These are phyloP conservation scores for Trichosporon inkin DNA, from an alignment of 1,284 basidiomycete species.

Conservation along the genomic window DNA sequence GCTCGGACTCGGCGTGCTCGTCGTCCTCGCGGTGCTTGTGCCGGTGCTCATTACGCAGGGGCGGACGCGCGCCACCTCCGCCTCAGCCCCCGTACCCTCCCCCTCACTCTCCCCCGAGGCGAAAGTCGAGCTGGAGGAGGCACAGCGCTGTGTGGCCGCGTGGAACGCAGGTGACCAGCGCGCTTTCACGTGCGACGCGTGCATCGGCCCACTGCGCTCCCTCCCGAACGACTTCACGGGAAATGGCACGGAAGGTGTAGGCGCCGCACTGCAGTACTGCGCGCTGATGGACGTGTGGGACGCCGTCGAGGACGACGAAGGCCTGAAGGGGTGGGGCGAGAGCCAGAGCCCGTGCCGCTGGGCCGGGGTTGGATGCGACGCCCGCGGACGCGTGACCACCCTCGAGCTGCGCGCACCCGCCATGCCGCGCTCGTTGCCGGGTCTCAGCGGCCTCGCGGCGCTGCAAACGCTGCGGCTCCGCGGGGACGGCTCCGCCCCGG, in stretches of 20 bases:
- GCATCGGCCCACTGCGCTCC: slow-evolving; percentile 32
- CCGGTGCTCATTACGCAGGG: not conserved
- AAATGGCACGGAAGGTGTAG: slow-evolving; percentile 37
- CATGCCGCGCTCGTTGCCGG: slow-evolving; percentile 33
- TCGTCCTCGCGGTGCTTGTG: not conserved
- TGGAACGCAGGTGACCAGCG: not conserved
- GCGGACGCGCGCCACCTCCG: not conserved
- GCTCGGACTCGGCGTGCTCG: not conserved
- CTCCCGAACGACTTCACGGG: slow-evolving; percentile 41
- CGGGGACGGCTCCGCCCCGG: slow-evolving; percentile 41
- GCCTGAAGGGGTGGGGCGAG: slow-evolving; percentile 27
- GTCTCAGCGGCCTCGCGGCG: slow-evolving; percentile 35
- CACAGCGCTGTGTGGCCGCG: not conserved
- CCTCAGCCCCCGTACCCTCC: not conserved
- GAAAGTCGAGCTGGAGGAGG: not conserved
- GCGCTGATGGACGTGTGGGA: slow-evolving; percentile 39
- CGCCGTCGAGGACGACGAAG: slow-evolving; percentile 1
- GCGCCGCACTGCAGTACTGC: slow-evolving; percentile 48
- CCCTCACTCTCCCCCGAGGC: not conserved
- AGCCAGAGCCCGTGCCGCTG: slow-evolving; percentile 41
- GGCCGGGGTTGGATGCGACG: slow-evolving; percentile 45
- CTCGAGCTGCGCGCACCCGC: slow-evolving; percentile 40
- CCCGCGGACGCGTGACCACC: slow-evolving; percentile 32
- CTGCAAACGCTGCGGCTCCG: slow-evolving; percentile 31
- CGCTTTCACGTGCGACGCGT: slow-evolving; percentile 40